A percentile compares a stretch with the other conserved stretches of the same genome.
These are phyloP conservation scores for Microdochium paspali DNA, from an alignment of 2,329 filamentous ascomycete species.

Conservation along the genomic window DNA sequence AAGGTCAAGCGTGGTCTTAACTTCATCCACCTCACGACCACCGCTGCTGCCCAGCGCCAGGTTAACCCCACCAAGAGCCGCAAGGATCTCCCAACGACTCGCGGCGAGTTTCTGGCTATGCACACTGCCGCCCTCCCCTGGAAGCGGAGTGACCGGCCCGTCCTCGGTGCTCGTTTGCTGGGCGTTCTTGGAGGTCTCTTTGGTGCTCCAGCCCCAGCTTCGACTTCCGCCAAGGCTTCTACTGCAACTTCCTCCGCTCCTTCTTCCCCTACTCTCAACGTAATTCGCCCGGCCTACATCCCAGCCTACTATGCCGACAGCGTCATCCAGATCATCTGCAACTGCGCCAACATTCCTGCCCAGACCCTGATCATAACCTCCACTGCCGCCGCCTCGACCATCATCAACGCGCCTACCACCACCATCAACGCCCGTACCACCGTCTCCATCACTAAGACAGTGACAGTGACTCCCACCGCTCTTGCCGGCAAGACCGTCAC, in stretches of 20 bases:
- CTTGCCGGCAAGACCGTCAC: background rate
- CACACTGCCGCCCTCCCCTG: background rate
- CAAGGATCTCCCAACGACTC: background rate
- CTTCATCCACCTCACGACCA: background rate
- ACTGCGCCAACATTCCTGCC: constrained; percentile 5
- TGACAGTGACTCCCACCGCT: background rate
- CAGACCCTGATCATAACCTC: constrained; percentile 2
- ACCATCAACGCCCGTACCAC: constrained; percentile 2
- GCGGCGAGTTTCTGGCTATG: background rate
- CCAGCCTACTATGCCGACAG: constrained; percentile 2
- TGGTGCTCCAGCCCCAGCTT: background rate
- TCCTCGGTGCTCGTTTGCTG: background rate
- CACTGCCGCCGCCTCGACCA: background rate
- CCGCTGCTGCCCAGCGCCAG: background rate
- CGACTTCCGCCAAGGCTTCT: background rate
- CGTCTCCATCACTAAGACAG: constrained; percentile 1
- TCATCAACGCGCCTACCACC: background rate
- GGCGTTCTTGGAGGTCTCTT: background rate
- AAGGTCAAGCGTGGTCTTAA: constrained; percentile 1
- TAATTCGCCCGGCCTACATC: constrained; percentile 3
- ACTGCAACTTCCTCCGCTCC: background rate
- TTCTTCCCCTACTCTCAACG: background rate
- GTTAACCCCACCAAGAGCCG: background rate
- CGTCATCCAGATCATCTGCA: constrained; percentile 4
- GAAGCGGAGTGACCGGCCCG: background rate